Percentiles rank a stretch among this genome's conserved stretches.
Conservation (phyloP, 257 asterid genomes). For the Solanum arcanum region DNA sequence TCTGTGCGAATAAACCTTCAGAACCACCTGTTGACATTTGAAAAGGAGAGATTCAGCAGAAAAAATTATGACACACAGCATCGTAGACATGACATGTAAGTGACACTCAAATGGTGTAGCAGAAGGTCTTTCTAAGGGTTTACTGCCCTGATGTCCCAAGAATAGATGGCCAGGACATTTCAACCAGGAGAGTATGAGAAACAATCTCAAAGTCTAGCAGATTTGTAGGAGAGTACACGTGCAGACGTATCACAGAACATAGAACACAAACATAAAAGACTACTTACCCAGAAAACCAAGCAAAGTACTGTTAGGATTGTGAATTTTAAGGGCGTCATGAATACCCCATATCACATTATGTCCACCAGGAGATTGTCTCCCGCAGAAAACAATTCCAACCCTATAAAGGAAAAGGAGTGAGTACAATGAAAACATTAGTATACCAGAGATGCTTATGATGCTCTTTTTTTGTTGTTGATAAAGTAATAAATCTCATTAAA, state of each 20-base stretch:
- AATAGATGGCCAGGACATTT: background rate
- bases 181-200: background rate
- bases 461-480: background rate
- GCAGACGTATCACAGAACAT: background rate
- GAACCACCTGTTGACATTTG: conserved; percentile 66
- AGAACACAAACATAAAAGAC: background rate
- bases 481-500: background rate
- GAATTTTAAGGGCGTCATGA: conserved; percentile 64
- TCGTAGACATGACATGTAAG: background rate
- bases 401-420: conserved; percentile 15
- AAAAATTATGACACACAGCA: background rate
- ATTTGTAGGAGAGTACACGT: background rate
- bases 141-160: background rate
- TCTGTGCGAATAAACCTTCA: conserved; percentile 91
- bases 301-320: conserved; percentile 62
- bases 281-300: conserved; percentile 81
- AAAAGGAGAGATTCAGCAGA: background rate
- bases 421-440: background rate
- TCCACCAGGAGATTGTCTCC: conserved; percentile 98
- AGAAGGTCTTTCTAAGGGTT: background rate
- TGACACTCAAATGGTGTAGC: background rate
- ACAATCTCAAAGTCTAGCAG: background rate
- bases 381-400: conserved; percentile 93
- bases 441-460: background rate
- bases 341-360: conserved; percentile 96